Evolutionary conservation across 106 monocot species (phyloP).

Genomic region (Posidonia australis): DNA sequence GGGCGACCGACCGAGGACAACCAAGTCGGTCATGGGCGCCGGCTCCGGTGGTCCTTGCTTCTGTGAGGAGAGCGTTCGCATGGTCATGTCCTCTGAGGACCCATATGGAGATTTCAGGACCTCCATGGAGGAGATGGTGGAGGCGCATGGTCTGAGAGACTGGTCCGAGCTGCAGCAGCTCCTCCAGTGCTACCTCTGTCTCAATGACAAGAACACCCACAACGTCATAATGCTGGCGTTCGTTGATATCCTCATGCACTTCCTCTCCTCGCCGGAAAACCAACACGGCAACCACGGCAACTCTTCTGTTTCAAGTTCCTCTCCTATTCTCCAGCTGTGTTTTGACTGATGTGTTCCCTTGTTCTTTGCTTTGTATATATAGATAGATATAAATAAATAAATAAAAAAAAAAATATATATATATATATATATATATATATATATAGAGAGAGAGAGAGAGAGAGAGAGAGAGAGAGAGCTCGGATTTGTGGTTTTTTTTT

Average conservation of each 20-base stretch:
- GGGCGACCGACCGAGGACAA: neutral
- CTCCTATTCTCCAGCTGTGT: no score
- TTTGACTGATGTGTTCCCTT: no score
- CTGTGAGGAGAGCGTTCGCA: slow-evolving; percentile 6
- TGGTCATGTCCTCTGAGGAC: slow-evolving; percentile 11
- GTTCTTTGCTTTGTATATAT: no score
- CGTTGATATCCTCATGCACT: slow-evolving; percentile 7
- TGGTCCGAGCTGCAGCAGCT: slow-evolving; percentile 13
- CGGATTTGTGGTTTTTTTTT: no score
- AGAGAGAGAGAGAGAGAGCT: no score
- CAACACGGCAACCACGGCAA: no score
- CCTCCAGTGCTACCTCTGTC: slow-evolving; percentile 14
- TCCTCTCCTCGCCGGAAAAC: neutral
- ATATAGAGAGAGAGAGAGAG: no score
- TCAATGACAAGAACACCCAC: slow-evolving; percentile 18
- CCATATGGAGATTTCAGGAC: slow-evolving; percentile 17
- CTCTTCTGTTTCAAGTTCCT: no score
- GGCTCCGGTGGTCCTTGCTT: neutral
- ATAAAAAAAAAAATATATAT: no score
- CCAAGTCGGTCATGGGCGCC: neutral
- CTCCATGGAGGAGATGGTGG: slow-evolving; percentile 31
- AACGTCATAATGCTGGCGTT: slow-evolving; percentile 15
- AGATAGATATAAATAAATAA: no score
- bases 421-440: no score
- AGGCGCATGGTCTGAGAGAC: slow-evolving; percentile 10